A percentile compares a stretch with the other conserved stretches of the same genome.
phyloP scores from a whole-genome alignment of 768 basidiomycete species.

The Mycena pura region DNA sequence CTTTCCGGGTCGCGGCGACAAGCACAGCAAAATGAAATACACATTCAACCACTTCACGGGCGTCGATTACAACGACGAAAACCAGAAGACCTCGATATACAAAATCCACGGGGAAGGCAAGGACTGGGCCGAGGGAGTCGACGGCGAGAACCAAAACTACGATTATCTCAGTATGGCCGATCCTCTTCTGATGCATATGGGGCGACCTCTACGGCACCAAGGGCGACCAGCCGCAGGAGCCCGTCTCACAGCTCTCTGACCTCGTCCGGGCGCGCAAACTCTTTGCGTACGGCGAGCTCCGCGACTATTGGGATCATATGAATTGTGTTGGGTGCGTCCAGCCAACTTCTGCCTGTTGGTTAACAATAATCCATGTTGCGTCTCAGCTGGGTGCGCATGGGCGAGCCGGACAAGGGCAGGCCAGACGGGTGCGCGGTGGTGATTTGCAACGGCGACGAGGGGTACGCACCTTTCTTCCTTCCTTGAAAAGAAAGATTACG shows the following conservation, averaged over 20 bases:
- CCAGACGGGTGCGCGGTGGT: constrained; percentile 52
- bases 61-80: constrained; percentile 69
- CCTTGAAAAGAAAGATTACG: too few relatives aligned
- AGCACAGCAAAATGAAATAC: constrained; percentile 64
- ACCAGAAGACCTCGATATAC: constrained; percentile 56
- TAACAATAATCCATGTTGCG: neutral
- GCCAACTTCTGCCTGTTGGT: neutral
- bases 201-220: constrained; percentile 61
- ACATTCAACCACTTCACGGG: constrained; percentile 67
- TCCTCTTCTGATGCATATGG: constrained; percentile 37
- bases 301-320: constrained; percentile 52
- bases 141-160: constrained; percentile 68
- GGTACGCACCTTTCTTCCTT: constrained; percentile 8
- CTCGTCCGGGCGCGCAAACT: constrained; percentile 44
- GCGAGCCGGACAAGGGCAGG: constrained; percentile 43
- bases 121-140: constrained; percentile 68
- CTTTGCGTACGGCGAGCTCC: constrained; percentile 54
- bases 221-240: constrained; percentile 43
- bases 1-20: constrained; percentile 62
- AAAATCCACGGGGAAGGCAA: constrained; percentile 61
- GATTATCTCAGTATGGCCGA: constrained; percentile 56
- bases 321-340: constrained; percentile 52
- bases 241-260: constrained; percentile 37
- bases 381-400: constrained; percentile 53
- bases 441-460: constrained; percentile 48